Base-by-base conservation (phyloP, 2,329 filamentous ascomycete species). In the Escovopsis sp. region DNA sequence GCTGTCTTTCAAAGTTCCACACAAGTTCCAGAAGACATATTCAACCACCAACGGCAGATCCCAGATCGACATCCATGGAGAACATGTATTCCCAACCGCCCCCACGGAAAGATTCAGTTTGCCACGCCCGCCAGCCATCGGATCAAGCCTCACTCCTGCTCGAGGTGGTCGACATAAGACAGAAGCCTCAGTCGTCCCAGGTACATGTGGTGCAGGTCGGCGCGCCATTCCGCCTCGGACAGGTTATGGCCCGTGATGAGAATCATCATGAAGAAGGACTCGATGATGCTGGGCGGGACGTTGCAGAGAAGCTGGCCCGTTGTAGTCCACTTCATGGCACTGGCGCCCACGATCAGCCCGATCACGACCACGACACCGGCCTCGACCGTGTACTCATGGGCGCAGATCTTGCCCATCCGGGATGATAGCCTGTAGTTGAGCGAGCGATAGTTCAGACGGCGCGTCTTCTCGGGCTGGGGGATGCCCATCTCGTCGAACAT, bases 201-300 rank as follows among this genome's bases (percentile, higher is more conserved):
- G 30, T 33, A 36, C 35, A 33, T 36, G 28, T 36, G 15, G 35
- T 57, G 62, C 31, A 51, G 31, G 8, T 40, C 38, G 9, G 45
- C 37, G 13, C 45, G 42, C 33, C 42, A 37, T 12, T 35, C 40
- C 9, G 32, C 35, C 31, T 48, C 45, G 4, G 41, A 39, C 21
- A 47, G 21, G 15, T 44, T 48, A 34, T 47, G 45, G 4, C 44
- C 43, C 12, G 45, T 47, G 13, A 48, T 44, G 26, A 48, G 43
- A 35, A 48, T 45, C 41, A 48, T 41, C 45, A 48, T 48, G 41
- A 48, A 45, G 36, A 48, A 48, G 10, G 41, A 43, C 35, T 48
- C 45, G 34, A 47, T 42, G 34, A 47, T 40, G 28, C 43, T 45
- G 1, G 45, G 45, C 3, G 45, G 45, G 18, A 48, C 39, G 19